Evolutionary conservation across 2,329 filamentous ascomycete species (phyloP), one percentile per base, ranked within the genome.

Genomic region (Ophiocordyceps unilateralis): DNA sequence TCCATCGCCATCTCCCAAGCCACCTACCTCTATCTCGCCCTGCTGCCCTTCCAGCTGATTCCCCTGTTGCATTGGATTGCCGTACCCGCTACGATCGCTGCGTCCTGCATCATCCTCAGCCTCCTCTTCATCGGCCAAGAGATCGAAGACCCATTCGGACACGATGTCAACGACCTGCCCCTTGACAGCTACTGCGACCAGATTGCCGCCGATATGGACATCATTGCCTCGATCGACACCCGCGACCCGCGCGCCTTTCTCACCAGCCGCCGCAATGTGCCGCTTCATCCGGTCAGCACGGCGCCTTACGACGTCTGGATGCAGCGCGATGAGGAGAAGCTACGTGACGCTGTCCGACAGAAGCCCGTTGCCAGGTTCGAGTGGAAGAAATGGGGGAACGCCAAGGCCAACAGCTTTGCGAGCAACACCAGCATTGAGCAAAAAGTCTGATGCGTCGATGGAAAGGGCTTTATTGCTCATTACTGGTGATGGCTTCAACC

Each of bases 1-100:
- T 77, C 74, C 49, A 91, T 93, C 52, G 76, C 83, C 52, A 88
- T 91, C 57, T 78, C 79, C 19, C 85, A 93, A 58, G 89, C 91
- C 55, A 85, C 85, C 26, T 88, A 83, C 76, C 73, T 87, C 42
- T 93, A 91, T 61, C 78, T 91, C 43, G 63, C 86, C 51, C 69
- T 85, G 26, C 70, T 93, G 1, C 85, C 85, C 6, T 91, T 91
- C 69, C 85, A 93, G 62, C 74, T 93, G 7, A 74, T 75, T 55
- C 55, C 58, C 0, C 57, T 61, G 3, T 72, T 93, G 1, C 51
- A 61, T 8, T 91, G 81, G 79, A 70, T 87, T 49, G 80, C 84
- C 12, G 88, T 91, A 49, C 84, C 84, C 0, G 84, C 78, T 28
- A 81, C 78, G 39, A 65, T 88, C 15, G 69, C 67, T 4, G 80